Evolutionary conservation across 805 yeast genomes (phyloP), one percentile per base, ranked within the genome.

Genomic region (Wickerhamiella cacticola): DNA sequence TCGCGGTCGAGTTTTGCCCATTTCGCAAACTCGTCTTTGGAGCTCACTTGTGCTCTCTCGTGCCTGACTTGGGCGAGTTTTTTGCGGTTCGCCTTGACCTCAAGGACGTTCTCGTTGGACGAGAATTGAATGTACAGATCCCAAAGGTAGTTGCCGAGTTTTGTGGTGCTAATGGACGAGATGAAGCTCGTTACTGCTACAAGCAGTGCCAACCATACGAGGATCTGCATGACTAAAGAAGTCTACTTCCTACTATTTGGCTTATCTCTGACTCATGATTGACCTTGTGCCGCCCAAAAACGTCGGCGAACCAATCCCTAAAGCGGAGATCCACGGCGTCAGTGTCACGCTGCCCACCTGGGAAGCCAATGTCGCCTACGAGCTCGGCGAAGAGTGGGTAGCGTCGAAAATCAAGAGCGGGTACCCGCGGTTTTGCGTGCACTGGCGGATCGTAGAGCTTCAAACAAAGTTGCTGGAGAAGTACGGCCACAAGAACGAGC

Each of bases 331-430:
- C 2, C 97, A 92, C 63, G 96, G 96, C 0, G 95, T 89, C 1
- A 84, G 95, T 10, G 96, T 89, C 41, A 83, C 95, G 1, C 71
- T 89, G 28, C 98, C 98, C 6, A 83, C 95, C 0, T 92, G 97
- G 98, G 82, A 77, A 43, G 86, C 94, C 40, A 85, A 82, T 3
- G 82, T 92, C 1, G 96, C 86, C 2, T 92, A 92, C 59, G 96
- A 87, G 61, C 92, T 84, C 63, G 95, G 95, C 16, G 80, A 83
- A 57, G 79, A 74, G 18, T 79, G 86, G 82, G 85, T 87, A 3
- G 79, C 80, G 15, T 65, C 69, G 41, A 76, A 78, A 60, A 82
- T 89, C 87, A 70, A 71, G 44, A 76, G 88, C 3, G 97, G 96
- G 1, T 89, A 89, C 64, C 96, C 97, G 1, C 68, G 97, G 55